phyloP scores from a whole-genome alignment of 306 rosid genomes.

The Cicer bijugum region DNA sequence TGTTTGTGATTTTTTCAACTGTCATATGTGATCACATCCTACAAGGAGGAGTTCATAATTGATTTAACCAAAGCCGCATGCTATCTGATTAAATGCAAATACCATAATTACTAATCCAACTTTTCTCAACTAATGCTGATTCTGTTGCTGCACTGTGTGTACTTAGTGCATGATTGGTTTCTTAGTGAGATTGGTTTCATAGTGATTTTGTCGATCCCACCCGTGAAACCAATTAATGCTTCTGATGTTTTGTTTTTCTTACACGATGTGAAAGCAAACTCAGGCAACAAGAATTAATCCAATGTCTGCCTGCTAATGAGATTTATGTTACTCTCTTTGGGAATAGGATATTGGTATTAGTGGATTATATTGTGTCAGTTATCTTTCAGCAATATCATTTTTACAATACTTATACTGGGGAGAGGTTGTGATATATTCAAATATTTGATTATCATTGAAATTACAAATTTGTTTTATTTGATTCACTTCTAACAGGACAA shows the following conservation, averaged over 20 bases:
- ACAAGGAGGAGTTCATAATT: slow-evolving; percentile 3
- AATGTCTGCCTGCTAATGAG: not conserved
- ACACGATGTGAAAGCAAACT: not conserved
- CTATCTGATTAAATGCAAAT: not conserved
- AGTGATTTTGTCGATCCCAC: too few relatives aligned
- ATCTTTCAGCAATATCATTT: not conserved
- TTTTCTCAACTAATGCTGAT: not conserved
- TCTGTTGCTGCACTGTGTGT: not conserved
- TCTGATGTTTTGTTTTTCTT: not conserved
- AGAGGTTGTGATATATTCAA: not conserved
- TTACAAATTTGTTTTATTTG: not conserved
- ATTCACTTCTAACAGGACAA: not conserved
- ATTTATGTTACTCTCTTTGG: not conserved
- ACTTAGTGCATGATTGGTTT: not conserved
- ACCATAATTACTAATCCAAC: not conserved
- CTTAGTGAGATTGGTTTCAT: too few relatives aligned
- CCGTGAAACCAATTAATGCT: too few relatives aligned
- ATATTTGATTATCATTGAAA: not conserved
- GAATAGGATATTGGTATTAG: not conserved
- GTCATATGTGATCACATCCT: not conserved
- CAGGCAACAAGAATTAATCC: not conserved
- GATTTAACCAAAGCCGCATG: not conserved
- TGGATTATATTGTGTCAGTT: not conserved
- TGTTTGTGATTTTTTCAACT: not conserved
- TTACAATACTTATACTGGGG: not conserved